These are phyloP conservation scores for Chlorella sorokiniana DNA, from an alignment of 139 green algal species.

Conservation along the genomic window DNA sequence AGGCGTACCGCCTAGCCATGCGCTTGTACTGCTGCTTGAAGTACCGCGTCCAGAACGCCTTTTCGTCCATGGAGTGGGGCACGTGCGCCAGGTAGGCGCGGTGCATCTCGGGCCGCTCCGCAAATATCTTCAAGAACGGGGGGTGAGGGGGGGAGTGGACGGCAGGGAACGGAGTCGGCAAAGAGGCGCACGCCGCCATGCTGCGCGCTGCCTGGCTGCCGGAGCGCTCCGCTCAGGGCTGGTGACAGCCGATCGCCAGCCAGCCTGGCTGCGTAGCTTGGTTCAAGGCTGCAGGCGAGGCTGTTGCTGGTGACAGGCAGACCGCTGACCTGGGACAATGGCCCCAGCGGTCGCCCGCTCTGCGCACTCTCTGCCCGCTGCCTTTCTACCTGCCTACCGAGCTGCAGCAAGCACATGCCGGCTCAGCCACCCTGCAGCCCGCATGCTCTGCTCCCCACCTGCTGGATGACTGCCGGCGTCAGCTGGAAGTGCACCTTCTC, in stretches of 20 bases:
- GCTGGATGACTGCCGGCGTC: slow-evolving; percentile 34
- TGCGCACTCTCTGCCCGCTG: no score
- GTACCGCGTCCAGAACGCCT: slow-evolving; percentile 63
- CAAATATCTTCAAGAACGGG: slow-evolving; percentile 55
- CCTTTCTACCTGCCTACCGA: no score
- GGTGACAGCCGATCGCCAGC: no score
- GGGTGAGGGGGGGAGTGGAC: no score
- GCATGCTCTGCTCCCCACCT: slow-evolving; percentile 3
- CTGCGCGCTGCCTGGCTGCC: no score
- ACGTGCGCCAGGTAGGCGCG: slow-evolving; percentile 58
- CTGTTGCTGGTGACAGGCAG: no score
- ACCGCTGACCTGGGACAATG: no score
- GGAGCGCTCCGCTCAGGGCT: no score
- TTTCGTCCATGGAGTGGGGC: slow-evolving; percentile 46
- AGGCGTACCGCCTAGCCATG: slow-evolving; percentile 20
- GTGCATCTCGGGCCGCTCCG: slow-evolving; percentile 57
- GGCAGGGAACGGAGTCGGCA: neutral
- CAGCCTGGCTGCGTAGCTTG: no score
- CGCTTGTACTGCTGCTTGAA: slow-evolving; percentile 49
- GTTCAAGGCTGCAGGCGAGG: no score
- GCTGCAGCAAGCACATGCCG: no score
- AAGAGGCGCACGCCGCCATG: neutral
- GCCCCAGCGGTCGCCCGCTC: no score
- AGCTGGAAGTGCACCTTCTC: slow-evolving; percentile 53
- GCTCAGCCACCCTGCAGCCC: neutral